Percentiles rank a stretch among this genome's conserved stretches.
These are phyloP conservation scores for Halenospora varia DNA, from an alignment of 495 filamentous ascomycete genomes.

Conservation along the genomic window DNA sequence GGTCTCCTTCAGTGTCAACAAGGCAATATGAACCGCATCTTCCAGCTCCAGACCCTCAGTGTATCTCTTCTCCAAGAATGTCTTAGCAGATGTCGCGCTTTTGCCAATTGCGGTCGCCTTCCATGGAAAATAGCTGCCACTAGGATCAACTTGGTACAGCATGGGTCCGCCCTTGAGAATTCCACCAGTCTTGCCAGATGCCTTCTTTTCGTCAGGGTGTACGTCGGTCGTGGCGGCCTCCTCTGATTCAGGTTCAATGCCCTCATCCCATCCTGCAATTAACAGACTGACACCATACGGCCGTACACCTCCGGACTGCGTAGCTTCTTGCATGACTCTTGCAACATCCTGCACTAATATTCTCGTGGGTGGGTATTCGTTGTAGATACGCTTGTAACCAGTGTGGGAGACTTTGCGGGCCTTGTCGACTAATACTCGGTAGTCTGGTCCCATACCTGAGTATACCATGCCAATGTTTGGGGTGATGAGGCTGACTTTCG, in stretches of 20 bases:
- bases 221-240: slow-evolving; percentile 33
- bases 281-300: slow-evolving; percentile 96
- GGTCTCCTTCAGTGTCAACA: slow-evolving; percentile 96
- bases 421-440: slow-evolving; percentile 94
- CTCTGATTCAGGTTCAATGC: slow-evolving; percentile 73
- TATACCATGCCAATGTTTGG: slow-evolving; percentile 99
- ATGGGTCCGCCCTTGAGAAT: slow-evolving; percentile 94
- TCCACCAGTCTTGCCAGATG: slow-evolving; percentile 79
- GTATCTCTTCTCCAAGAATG: slow-evolving; percentile 97
- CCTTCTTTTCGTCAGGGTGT: slow-evolving; percentile 66
- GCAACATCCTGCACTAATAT: slow-evolving; percentile 99
- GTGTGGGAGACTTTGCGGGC: slow-evolving; percentile 99
- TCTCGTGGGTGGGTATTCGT: slow-evolving; percentile 97
- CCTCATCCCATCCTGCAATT: slow-evolving; percentile 98
- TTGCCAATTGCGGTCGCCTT: slow-evolving; percentile 99
- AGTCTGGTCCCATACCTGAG: slow-evolving; percentile 97
- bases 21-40: slow-evolving; percentile 97
- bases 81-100: slow-evolving; percentile 95
- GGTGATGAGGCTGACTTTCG: slow-evolving; percentile 96
- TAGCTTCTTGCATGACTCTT: slow-evolving; percentile 97
- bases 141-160: slow-evolving; percentile 97
- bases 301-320: slow-evolving; percentile 93
- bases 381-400: slow-evolving; percentile 99
- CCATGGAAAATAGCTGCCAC: slow-evolving; percentile 97
- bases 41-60: slow-evolving; percentile 96